A percentile compares a stretch with the other conserved stretches of the same genome.
These are phyloP conservation scores for Antitrichia curtipendula DNA, from an alignment of 225 moss, liverwort and hornwort genomes.

Conservation along the genomic window DNA sequence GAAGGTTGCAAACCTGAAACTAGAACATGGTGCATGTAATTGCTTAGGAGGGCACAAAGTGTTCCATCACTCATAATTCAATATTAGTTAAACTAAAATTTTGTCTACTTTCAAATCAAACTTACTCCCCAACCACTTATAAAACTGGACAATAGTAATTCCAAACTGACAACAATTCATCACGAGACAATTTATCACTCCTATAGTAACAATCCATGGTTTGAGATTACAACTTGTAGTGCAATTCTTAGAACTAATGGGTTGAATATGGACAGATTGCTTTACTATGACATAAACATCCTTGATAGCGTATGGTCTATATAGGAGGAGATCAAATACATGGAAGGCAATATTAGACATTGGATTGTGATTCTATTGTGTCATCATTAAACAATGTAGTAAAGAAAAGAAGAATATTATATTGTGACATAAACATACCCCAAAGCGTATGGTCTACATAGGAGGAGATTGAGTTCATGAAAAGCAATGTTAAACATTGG, in stretches of 20 bases:
- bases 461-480: not conserved
- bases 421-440: accelerated
- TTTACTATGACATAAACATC: accelerated
- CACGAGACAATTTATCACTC: not conserved
- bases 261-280: accelerated
- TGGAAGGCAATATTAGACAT: not conserved
- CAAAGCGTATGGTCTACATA: not conserved
- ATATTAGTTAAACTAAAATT: not conserved
- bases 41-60: not conserved
- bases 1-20: not conserved
- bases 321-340: no score
- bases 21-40: not conserved
- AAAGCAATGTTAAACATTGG: not conserved
- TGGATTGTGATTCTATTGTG: not conserved
- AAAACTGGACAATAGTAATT: accelerated
- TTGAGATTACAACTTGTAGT: no score
- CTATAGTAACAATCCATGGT: accelerated
- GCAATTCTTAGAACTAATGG: accelerated
- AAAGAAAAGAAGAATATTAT: not conserved
- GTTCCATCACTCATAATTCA: not conserved
- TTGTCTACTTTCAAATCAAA: not conserved
- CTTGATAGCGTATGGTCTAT: accelerated
- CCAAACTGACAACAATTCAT: not conserved
- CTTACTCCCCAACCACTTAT: accelerated
- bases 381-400: not conserved